Evolutionary conservation across 1,139 yeast species (phyloP).

Genomic region (Protomyces inouyei): DNA sequence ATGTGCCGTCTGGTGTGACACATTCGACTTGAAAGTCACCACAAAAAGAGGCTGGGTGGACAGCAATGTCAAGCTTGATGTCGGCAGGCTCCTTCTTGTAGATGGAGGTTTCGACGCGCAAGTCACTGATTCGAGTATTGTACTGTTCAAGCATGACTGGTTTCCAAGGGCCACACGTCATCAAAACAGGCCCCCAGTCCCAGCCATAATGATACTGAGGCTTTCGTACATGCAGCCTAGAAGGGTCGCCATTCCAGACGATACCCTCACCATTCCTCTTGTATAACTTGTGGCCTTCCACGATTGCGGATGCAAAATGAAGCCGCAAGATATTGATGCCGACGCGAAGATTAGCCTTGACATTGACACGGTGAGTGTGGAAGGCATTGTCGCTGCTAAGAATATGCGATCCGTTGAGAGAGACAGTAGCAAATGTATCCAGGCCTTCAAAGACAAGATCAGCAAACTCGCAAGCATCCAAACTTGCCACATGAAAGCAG

Average conservation of each 20-base stretch:
- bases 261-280: constrained; percentile 34
- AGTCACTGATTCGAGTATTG: constrained; percentile 30
- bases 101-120: constrained; percentile 32
- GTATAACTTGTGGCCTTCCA: constrained; percentile 37
- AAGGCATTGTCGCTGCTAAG: constrained; percentile 44
- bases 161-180: constrained; percentile 48
- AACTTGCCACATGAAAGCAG: constrained; percentile 31
- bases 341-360: constrained; percentile 31
- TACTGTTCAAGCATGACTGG: constrained; percentile 41
- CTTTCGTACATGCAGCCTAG: constrained; percentile 47
- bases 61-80: not conserved
- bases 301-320: constrained; percentile 38
- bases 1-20: not conserved
- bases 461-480: not conserved
- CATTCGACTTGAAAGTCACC: not conserved
- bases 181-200: constrained; percentile 54
- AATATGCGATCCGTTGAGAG: constrained; percentile 40
- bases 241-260: constrained; percentile 45
- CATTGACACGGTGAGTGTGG: constrained; percentile 36
- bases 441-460: constrained; percentile 43
- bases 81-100: constrained; percentile 21
- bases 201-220: constrained; percentile 56
- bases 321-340: constrained; percentile 37
- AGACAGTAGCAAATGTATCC: constrained; percentile 45
- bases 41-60: not conserved